These are phyloP conservation scores for Penicillium sp. DNA, from an alignment of 2,329 filamentous ascomycete genomes.

Conservation along the genomic window DNA sequence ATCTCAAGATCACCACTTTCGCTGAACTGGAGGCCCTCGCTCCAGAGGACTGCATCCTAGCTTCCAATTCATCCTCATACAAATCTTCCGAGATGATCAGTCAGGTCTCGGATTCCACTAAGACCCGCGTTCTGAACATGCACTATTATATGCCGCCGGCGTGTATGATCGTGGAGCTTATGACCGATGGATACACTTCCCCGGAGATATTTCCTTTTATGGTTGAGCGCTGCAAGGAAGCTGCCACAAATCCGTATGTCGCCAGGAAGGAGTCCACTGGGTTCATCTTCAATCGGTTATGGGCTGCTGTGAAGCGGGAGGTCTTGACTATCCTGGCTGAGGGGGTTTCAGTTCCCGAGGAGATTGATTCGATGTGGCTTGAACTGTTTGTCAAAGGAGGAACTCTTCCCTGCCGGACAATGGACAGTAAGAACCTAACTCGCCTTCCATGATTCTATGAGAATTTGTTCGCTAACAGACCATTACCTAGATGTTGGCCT, in stretches of 20 bases:
- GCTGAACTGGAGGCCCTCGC: no score
- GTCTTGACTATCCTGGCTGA: constrained; percentile 50
- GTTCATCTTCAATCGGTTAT: constrained; percentile 55
- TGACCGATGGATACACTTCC: constrained; percentile 51
- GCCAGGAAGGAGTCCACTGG: constrained; percentile 52
- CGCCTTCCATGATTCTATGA: neutral
- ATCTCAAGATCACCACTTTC: no score
- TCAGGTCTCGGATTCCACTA: constrained; percentile 40
- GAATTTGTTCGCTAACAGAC: neutral
- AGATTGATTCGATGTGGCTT: constrained; percentile 51
- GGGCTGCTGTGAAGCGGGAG: constrained; percentile 58
- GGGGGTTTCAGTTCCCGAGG: constrained; percentile 49
- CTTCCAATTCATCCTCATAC: constrained; percentile 54
- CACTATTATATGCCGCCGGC: constrained; percentile 54
- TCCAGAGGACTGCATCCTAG: constrained; percentile 47
- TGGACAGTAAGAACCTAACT: constrained; percentile 40
- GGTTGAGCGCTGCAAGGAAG: constrained; percentile 39
- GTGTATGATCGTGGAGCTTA: constrained; percentile 51
- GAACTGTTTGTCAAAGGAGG: constrained; percentile 39
- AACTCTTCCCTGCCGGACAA: constrained; percentile 39
- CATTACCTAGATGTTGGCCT: constrained; percentile 43
- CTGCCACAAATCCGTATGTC: constrained; percentile 43
- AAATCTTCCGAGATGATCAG: constrained; percentile 49
- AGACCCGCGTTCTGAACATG: constrained; percentile 48
- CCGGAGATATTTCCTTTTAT: constrained; percentile 48